These are phyloP conservation scores for Pyrenophora tritici-repentis DNA, from an alignment of 2,329 filamentous ascomycete species.

Conservation along the genomic window DNA sequence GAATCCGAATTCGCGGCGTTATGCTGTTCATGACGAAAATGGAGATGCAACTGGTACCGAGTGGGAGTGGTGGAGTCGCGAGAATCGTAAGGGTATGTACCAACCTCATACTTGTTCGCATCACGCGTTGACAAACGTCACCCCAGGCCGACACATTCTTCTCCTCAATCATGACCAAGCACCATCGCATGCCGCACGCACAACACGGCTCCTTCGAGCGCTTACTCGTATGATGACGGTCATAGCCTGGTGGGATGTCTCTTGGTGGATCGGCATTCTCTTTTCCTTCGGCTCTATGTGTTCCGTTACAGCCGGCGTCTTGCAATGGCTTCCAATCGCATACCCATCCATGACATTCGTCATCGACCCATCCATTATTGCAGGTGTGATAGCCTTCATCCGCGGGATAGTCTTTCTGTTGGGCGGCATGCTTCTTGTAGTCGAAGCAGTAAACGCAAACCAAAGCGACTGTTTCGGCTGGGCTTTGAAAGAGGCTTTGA, in stretches of 20 bases:
- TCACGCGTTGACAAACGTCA: neutral
- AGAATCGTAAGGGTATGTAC: conserved; percentile 1
- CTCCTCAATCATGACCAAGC: neutral
- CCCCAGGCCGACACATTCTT: neutral
- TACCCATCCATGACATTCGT: too few relatives aligned
- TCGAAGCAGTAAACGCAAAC: conserved; percentile 2
- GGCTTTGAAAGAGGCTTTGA: conserved; percentile 1
- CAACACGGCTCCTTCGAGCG: too few relatives aligned
- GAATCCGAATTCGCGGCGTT: neutral
- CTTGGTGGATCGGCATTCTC: conserved; percentile 1
- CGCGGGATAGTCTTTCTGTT: neutral
- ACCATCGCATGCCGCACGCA: neutral
- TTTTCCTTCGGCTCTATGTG: neutral
- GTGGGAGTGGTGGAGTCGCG: neutral
- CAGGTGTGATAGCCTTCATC: neutral
- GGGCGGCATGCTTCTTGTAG: neutral
- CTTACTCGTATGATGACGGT: neutral
- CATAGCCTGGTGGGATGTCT: neutral
- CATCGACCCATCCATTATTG: too few relatives aligned
- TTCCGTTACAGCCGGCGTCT: neutral
- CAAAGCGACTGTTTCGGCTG: conserved; percentile 2
- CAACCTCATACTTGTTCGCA: neutral
- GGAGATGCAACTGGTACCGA: neutral
- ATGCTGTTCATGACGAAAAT: neutral
- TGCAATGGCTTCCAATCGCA: too few relatives aligned